Conservation (phyloP, 495 filamentous ascomycete species). For the Oidiodendron maius region DNA sequence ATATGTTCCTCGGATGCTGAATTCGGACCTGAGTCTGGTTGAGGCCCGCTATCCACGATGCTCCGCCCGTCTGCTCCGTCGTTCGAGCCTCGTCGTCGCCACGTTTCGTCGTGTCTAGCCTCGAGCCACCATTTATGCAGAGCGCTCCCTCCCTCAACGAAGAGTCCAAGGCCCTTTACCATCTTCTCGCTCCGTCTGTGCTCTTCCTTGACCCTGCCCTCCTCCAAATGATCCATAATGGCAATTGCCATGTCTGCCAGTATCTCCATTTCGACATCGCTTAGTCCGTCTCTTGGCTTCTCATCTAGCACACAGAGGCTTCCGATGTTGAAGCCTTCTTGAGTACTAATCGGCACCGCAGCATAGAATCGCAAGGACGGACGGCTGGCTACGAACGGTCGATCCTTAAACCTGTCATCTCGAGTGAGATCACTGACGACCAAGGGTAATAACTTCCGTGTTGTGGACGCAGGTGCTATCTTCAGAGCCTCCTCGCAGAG, state of each 20-base stretch:
- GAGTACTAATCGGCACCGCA: slow-evolving; percentile 61
- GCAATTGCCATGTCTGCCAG: slow-evolving; percentile 30
- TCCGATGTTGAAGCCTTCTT: slow-evolving; percentile 63
- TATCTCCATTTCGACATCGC: slow-evolving; percentile 28
- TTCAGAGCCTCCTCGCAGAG: neutral
- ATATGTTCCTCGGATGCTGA: neutral
- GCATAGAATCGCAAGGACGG: slow-evolving; percentile 51
- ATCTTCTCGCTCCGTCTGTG: slow-evolving; percentile 51
- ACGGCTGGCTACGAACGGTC: slow-evolving; percentile 33
- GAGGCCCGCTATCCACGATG: neutral
- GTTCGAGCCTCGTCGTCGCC: neutral
- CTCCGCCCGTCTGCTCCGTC: neutral
- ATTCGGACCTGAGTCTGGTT: neutral
- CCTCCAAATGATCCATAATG: slow-evolving; percentile 59
- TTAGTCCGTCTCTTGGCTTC: slow-evolving; percentile 39
- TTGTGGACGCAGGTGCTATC: neutral
- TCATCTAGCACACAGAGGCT: slow-evolving; percentile 63
- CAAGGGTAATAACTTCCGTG: slow-evolving; percentile 15
- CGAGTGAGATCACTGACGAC: slow-evolving; percentile 35
- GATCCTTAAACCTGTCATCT: slow-evolving; percentile 41
- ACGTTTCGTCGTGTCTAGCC: slow-evolving; percentile 8
- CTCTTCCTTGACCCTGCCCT: slow-evolving; percentile 50
- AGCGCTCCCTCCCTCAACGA: slow-evolving; percentile 43
- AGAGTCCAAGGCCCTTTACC: slow-evolving; percentile 52
- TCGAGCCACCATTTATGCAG: slow-evolving; percentile 22